Evolutionary conservation across 768 basidiomycete genomes (phyloP), one percentile per base, ranked within the genome.

Genomic region (Mycena albidolilacea): DNA sequence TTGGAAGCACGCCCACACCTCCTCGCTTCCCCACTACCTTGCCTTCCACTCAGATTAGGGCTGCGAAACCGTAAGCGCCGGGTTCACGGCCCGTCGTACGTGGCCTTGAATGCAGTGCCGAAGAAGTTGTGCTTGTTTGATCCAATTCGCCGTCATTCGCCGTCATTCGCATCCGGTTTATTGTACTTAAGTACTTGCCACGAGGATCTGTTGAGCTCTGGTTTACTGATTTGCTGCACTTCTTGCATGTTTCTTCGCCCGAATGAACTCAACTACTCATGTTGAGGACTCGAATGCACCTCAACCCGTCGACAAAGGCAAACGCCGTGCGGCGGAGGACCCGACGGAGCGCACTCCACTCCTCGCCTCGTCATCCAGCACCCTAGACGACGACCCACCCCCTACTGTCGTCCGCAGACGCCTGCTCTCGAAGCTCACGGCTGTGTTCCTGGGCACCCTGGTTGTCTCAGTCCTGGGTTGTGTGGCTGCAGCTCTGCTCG

Each of bases 361-460:
- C 9, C 85, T 92, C 1, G 84, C 81, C 37, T 85, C 81, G 23
- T 86, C 86, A 0, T 77, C 79, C 84, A 85, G 12, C n/a, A 72
- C 76, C 41, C 71, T 73, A 54, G 77, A 78, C 30, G 77, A 78
- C 30, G 69, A 69, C 57, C 69, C 74, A 43, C 69, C 73, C 17
- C 77, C 82, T 17, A 70, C 77, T 14, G 66, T 77, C 37, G 80
- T 79, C 59, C 78, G 77, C 65, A 80, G 82, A 59, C 79, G 77
- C 35, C 79, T 88, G 21, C 78, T 83, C 55, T 79, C 82, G 35
- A 82, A 81, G 64, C 82, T 90, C 10, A 79, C 81, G 0, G 78
- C 78, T 57, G 87, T 94, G 69, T 94, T 94, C 80, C 77, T 91
- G n/a, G 78, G 83, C 43, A 88, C 92, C 0, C 81, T 94, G 7